These are phyloP conservation scores for Kazachstania kunashirensis DNA, from an alignment of 805 yeast species.

Conservation along the genomic window DNA sequence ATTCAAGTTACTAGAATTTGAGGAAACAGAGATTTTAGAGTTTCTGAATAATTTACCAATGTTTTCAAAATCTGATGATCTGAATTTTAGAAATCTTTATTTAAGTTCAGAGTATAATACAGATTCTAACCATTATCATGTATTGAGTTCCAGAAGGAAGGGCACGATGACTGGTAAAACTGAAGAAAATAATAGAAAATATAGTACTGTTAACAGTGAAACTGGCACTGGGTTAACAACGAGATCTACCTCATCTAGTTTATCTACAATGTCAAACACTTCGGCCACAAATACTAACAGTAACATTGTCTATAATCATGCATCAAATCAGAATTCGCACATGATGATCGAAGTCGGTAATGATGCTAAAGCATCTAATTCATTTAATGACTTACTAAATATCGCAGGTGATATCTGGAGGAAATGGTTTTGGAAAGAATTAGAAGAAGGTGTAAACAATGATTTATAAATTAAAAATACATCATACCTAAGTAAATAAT, in stretches of 20 bases:
- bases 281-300: background rate
- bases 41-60: conserved; percentile 45
- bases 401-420: conserved; percentile 89
- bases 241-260: conserved; percentile 3
- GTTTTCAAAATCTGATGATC: conserved; percentile 27
- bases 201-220: conserved; percentile 5
- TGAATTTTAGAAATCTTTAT: conserved; percentile 22
- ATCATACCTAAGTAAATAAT: too few relatives aligned
- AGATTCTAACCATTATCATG: background rate
- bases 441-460: conserved; percentile 33
- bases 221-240: conserved; percentile 9
- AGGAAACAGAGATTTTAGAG: conserved; percentile 81
- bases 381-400: conserved; percentile 60
- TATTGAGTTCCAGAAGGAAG: background rate
- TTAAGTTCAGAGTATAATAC: conserved; percentile 4
- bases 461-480: too few relatives aligned
- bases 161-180: background rate
- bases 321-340: conserved; percentile 8
- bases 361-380: conserved; percentile 40
- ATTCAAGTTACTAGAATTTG: conserved; percentile 71
- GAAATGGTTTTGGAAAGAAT: conserved; percentile 61
- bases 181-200: background rate
- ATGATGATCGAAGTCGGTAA: conserved; percentile 29
- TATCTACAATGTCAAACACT: background rate
- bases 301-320: background rate